Evolutionary conservation across 352 stramenopile genomes (phyloP), one percentile per base, ranked within the genome.

Genomic region (Halophytophthora polymorphica): DNA sequence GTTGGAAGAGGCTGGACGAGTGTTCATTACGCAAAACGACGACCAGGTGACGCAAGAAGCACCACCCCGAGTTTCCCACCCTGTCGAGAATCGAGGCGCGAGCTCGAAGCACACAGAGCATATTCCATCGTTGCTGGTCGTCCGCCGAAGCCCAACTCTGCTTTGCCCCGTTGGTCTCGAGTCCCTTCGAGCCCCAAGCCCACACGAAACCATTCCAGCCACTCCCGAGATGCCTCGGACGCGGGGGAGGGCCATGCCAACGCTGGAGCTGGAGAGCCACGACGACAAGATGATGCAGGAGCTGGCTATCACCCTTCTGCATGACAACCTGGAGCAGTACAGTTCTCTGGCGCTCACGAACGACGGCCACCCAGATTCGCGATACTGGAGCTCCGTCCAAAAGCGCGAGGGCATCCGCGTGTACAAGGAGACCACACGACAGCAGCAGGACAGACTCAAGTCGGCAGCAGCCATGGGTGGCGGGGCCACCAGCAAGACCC

Each of bases 281-380:
- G 64, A 73, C 33, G 51, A 58, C 22, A 47, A 61, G 23, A 49
- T 61, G 36, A 66, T 73, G 59, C 56, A 61, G 33, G 61, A 73
- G n/a, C 29, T 73, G 36, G 64, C 60, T 23, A 40, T 29, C 28
- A 61, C 36, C 3, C 43, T 73, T 6, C 31, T 73, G 22, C 43
- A 62, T 45, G 55, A 69, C 33, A 66, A 73, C 37, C 23, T 73
- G 14, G 51, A 66, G 15, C 47, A 64, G 35, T 73, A 67, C 28
- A 59, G 47, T 7, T 22, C 41, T 1, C 12, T 73, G 35, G 50
- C 55, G 3, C 51, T 67, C 17, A 73, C 64, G 2, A 44, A 47
- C 10, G 64, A 73, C 31, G 64, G 64, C 7, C 62, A 69, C n/a
- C 60, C 64, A 6, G 64, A 73, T 44, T 61, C 60, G 17, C 64